Conservation (phyloP, 176 grass and related monocot species). For the Avena insularis region DNA sequence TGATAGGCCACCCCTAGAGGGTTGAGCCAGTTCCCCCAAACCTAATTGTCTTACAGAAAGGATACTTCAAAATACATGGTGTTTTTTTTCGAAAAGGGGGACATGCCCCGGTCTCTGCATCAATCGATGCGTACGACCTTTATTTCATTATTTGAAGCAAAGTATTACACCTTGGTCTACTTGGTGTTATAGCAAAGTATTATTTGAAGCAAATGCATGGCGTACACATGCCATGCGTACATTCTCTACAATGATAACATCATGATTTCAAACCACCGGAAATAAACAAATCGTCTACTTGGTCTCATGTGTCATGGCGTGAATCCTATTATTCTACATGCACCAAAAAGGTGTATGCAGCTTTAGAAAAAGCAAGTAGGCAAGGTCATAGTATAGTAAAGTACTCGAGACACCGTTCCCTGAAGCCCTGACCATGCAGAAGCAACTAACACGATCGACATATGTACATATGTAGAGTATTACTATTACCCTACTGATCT, state of each 20-base stretch:
- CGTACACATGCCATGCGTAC: too few relatives aligned
- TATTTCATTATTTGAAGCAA: too few relatives aligned
- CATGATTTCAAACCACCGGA: slow-evolving; percentile 26
- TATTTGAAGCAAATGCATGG: too few relatives aligned
- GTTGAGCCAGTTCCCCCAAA: too few relatives aligned
- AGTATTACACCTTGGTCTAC: too few relatives aligned
- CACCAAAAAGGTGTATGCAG: background rate
- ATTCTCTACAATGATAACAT: slow-evolving; percentile 33
- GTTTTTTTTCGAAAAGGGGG: too few relatives aligned
- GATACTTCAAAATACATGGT: too few relatives aligned
- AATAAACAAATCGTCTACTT: background rate
- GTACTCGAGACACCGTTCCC: background rate
- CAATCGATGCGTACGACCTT: too few relatives aligned
- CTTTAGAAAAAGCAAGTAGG: slow-evolving; percentile 30
- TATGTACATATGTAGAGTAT: background rate
- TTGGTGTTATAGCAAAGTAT: too few relatives aligned
- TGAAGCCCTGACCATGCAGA: background rate
- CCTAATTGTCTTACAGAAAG: too few relatives aligned
- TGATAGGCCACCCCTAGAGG: too few relatives aligned
- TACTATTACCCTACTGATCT: background rate
- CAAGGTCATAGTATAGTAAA: background rate
- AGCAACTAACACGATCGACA: background rate
- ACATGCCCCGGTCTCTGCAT: too few relatives aligned
- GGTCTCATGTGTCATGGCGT: slow-evolving; percentile 28
- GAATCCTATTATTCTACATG: slow-evolving; percentile 21